Evolutionary conservation across 2,329 filamentous ascomycete species (phyloP), one percentile per base, ranked within the genome.

Genomic region (Didymellaceae sp.): DNA sequence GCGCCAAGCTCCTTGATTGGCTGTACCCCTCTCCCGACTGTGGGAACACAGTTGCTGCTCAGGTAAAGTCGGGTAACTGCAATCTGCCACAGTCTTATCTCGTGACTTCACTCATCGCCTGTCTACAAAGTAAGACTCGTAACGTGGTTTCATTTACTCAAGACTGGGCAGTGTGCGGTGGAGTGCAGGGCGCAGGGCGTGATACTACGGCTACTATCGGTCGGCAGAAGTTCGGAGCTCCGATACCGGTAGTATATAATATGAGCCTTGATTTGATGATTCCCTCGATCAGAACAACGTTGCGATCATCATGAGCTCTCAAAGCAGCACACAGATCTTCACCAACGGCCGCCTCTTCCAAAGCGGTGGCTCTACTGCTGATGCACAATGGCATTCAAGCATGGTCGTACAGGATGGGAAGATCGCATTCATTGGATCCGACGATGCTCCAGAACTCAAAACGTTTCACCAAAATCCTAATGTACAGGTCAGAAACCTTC

Each of bases 321-420:
- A 45, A 31, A 46, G 31, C 6, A 52, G 45, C 14, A 49, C 49
- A 4, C 58, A 51, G 1, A 38, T 72, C 11, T 61, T 71, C 22
- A 67, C 57, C 4, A 71, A 70, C 39, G 68, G 61, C 6, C 62
- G 52, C 4, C 55, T 71, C 38, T 70, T 67, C 44, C 49, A 52
- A 1, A 46, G 46, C 17, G 40, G n/a, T 8, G n/a, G 40, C 6
- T 37, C 57, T 1, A 17, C 28, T 10, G 24, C 50, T 2, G 33
- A 53, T n/a, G 42, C 52, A 20, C 37, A 48, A 11, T 60, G 60
- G 22, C 37, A 52, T 10, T 56, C 73, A 8, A 59, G 65, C 8
- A 72, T 80, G 65, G 62, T 79, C 11, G 62, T 79, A 14, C 57
- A 72, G 52, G 64, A 73, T 44, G 75, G 72, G 25, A 70, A 61